These are phyloP conservation scores for Aureobasidium sp. DNA, from an alignment of 2,329 filamentous ascomycete genomes.

Conservation along the genomic window DNA sequence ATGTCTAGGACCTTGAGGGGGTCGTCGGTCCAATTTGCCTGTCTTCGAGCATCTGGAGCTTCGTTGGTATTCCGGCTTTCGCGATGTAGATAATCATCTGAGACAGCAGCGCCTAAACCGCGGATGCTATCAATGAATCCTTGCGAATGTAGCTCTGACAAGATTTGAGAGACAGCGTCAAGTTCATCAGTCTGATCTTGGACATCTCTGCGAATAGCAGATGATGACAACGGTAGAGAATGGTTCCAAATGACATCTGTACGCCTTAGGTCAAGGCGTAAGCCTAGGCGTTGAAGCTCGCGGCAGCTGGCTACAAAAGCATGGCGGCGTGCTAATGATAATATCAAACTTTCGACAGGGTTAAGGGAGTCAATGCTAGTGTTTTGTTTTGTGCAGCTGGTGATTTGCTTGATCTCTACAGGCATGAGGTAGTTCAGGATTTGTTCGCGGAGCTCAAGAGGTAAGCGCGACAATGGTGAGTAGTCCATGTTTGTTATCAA, in stretches of 20 bases:
- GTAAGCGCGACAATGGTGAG: neutral
- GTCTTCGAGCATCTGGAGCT: neutral
- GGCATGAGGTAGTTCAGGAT: neutral
- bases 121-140: neutral
- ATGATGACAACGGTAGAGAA: neutral
- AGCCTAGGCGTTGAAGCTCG: neutral
- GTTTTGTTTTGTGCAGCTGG: neutral
- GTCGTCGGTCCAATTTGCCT: neutral
- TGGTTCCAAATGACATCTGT: neutral
- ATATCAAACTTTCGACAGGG: neutral
- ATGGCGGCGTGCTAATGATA: neutral
- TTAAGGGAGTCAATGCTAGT: neutral
- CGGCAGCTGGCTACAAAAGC: neutral
- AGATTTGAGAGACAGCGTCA: neutral
- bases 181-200: neutral
- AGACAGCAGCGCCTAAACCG: neutral
- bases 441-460: neutral
- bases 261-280: neutral
- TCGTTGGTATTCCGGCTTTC: neutral
- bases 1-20: neutral
- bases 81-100: constrained; percentile 2
- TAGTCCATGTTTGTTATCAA: neutral
- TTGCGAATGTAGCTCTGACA: neutral
- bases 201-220: neutral
- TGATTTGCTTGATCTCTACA: neutral